Conservation (phyloP, 371 early-diverging fungal genomes). For the Apophysomyces elegans region DNA sequence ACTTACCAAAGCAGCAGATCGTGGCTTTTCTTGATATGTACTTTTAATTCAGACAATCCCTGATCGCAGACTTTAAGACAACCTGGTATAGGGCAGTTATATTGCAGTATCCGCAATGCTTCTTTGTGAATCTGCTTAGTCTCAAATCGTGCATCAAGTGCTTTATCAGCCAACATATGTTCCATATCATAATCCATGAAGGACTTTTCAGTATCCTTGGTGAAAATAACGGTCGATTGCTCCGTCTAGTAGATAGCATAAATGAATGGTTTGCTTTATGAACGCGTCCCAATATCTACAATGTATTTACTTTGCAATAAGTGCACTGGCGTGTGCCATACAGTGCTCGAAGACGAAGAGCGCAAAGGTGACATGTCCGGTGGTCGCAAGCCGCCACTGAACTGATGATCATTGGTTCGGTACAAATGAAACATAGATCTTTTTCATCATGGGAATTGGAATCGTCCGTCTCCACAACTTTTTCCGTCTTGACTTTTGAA, state of each 20-base stretch:
- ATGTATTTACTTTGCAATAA: slow-evolving; percentile 79
- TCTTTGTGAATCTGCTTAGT: slow-evolving; percentile 73
- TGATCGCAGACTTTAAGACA: slow-evolving; percentile 73
- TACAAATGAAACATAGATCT: slow-evolving; percentile 88
- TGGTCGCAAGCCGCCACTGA: slow-evolving; percentile 93
- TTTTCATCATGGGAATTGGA: slow-evolving; percentile 36
- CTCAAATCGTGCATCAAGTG: slow-evolving; percentile 77
- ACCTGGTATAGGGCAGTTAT: slow-evolving; percentile 87
- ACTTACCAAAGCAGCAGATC: slow-evolving; percentile 75
- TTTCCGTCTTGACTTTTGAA: no score
- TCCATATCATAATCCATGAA: slow-evolving; percentile 55
- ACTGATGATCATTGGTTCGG: slow-evolving; percentile 78
- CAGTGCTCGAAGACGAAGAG: slow-evolving; percentile 85
- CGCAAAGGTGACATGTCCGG: slow-evolving; percentile 90
- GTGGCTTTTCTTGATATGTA: slow-evolving; percentile 80
- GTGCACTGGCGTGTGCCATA: slow-evolving; percentile 86
- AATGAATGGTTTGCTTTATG: no score
- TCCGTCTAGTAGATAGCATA: slow-evolving; percentile 54
- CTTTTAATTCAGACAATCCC: slow-evolving; percentile 83
- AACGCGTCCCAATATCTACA: no score
- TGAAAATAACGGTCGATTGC: slow-evolving; percentile 74
- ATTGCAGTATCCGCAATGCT: slow-evolving; percentile 73
- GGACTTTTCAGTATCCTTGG: slow-evolving; percentile 60
- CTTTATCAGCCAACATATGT: slow-evolving; percentile 62
- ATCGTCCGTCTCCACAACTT: slow-evolving; percentile 8